Base-by-base conservation (phyloP, 768 basidiomycete species). In the Pleurotus sapidus region DNA sequence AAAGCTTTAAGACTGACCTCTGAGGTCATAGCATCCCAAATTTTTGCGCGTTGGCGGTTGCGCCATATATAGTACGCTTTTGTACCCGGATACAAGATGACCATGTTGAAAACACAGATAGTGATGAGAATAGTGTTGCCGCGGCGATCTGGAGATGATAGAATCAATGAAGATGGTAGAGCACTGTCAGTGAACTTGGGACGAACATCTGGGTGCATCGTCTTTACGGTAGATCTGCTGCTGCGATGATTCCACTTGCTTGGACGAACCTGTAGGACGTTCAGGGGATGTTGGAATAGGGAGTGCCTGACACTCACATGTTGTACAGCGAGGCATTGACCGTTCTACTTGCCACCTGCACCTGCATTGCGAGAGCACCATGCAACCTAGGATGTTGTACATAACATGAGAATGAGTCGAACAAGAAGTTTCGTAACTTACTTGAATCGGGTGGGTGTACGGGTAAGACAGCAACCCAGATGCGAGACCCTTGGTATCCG, bases 291-390 rank as follows among this genome's bases (percentile, higher is more conserved):
- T 12, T 9, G n/a, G 42, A 15, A 14, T 1, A 45, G 30, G 30
- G 42, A n/a, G 11, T 9, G 24, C 64, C 15, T 27, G 57, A 11
- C 2, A 62, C 67, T 14, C 12, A 74, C 82, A 84, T 84, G 63
- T 84, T 84, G 60, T 84, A 84, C 47, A 85, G 47, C 1, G 84
- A 84, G 0, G 81, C 83, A 53, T 82, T 83, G 49, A 84, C 82
- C 0, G 83, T 84, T 11, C 83, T 73, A 57, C 81, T 81, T 5
- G 83, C 82, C 9, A 86, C 84, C 2, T n/a, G 76, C 81, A 27
- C 83, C 84, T 0, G 83, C 73, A 57, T 86, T 85, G 25, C 82
- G 77, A 12, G 83, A 84, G 61, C 80, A 82, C 84, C 82, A 85
- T 18, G 68, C 82, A 7, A 84, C 80, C 68, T 82, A 79, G 39